Base-by-base conservation (phyloP, 75 land plant species). In the Cupressus sempervirens region DNA sequence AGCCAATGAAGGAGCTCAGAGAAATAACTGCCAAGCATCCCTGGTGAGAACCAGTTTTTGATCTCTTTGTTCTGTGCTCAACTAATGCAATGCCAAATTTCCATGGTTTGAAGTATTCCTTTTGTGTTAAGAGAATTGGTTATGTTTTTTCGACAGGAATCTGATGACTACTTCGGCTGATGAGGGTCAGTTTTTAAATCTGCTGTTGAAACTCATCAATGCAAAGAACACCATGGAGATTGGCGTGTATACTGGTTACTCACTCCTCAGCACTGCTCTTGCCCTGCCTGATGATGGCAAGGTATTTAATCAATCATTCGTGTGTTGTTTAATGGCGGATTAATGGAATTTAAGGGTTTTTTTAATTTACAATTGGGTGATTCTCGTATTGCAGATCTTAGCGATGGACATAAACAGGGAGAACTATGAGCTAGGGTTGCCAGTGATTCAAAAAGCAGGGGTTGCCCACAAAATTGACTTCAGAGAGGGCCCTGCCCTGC, bases 141-240 rank as follows among this genome's bases (percentile, higher is more conserved):
- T 50, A 35, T 34, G 20, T 23, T 62, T 26, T 58, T 76, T 35
- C 26, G 72, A 43, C 88, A 95, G 96, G 94, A 89, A 87, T 68
- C 7, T 88, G 77, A 94, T 95, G 95, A 85, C 88, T 7, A 91
- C 93, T 2, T 84, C 97, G 14, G 88, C 96, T 0, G 98, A 96
- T 80, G 96, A 92, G 81, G 98, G 94, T 0, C 93, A 92, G 62
- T 90, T 96, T 81, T 82, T 94, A 70, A 86, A 79, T 81, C 83
- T 96, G 88, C 86, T 96, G 65, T 77, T 96, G 86, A 91, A 92
- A 89, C 88, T 95, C 36, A 88, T 94, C 76, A 92, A 93, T 75
- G 95, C 97, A 16, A 95, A 91, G 91, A 95, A 93, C 67, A 95
- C 97, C 4, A 89, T 95, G 82, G 94, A 93, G 88, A 84, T 92